These are phyloP conservation scores for Alternaria sp. DNA, from an alignment of 2,329 filamentous ascomycete genomes.

Conservation along the genomic window DNA sequence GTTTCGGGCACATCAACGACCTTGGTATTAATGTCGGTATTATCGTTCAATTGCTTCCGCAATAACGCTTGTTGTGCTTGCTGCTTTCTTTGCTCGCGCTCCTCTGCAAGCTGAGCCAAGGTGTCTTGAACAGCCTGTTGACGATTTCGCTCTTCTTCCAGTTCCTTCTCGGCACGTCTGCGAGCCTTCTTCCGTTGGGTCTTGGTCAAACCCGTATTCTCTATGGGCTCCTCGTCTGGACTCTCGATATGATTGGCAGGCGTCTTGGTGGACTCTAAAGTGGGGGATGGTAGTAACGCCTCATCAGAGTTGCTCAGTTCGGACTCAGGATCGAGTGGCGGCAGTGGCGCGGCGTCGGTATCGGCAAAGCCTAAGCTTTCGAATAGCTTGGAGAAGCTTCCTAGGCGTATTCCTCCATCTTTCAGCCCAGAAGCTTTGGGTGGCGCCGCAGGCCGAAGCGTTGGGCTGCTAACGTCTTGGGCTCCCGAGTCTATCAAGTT, in stretches of 20 bases:
- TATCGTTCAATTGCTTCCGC: slow-evolving; percentile 4
- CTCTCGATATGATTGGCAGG: background rate
- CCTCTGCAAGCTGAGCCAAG: slow-evolving; percentile 13
- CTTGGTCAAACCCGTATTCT: slow-evolving; percentile 26
- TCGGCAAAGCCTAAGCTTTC: slow-evolving; percentile 52
- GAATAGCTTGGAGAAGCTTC: slow-evolving; percentile 60
- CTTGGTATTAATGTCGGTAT: background rate
- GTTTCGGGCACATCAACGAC: slow-evolving; percentile 1
- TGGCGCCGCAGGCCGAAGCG: slow-evolving; percentile 20
- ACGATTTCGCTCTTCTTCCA: slow-evolving; percentile 18
- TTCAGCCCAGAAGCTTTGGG: slow-evolving; percentile 12
- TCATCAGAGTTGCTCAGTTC: slow-evolving; percentile 56
- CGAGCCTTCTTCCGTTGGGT: slow-evolving; percentile 41
- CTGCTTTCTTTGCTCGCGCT: slow-evolving; percentile 12
- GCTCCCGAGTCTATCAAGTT: slow-evolving; percentile 50
- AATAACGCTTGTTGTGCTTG: background rate
- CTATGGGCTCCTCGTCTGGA: slow-evolving; percentile 7
- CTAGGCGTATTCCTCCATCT: slow-evolving; percentile 44
- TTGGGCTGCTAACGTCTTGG: slow-evolving; percentile 33
- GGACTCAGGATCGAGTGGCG: slow-evolving; percentile 34
- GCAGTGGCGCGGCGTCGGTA: slow-evolving; percentile 25
- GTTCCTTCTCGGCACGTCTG: slow-evolving; percentile 35
- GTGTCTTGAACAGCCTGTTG: slow-evolving; percentile 21
- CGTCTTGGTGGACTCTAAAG: slow-evolving; percentile 7
- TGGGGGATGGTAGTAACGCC: slow-evolving; percentile 39